Conservation (phyloP, 805 yeast species). For the Lachancea fermentati region DNA sequence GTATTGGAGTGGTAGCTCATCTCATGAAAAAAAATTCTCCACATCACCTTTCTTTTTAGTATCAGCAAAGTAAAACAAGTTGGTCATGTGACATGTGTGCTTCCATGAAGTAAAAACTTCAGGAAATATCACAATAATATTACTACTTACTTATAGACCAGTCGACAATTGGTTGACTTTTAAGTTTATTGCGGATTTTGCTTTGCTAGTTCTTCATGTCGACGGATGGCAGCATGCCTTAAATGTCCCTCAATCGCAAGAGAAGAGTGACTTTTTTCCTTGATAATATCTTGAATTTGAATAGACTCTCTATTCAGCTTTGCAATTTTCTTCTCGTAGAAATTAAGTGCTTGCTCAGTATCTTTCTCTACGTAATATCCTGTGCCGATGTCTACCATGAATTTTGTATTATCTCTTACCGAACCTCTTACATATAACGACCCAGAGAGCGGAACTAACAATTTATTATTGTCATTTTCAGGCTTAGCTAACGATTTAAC, state of each 20-base stretch:
- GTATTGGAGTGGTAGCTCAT: slow-evolving; percentile 5
- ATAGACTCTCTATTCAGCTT: slow-evolving; percentile 69
- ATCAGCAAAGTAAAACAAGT: no score
- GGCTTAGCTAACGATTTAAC: slow-evolving; percentile 47
- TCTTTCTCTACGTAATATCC: slow-evolving; percentile 88
- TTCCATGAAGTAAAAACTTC: slow-evolving; percentile 39
- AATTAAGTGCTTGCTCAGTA: slow-evolving; percentile 57
- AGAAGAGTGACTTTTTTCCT: slow-evolving; percentile 55
- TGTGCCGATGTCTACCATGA: slow-evolving; percentile 91
- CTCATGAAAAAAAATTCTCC: slow-evolving; percentile 13
- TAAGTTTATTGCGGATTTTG: slow-evolving; percentile 2
- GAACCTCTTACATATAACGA: slow-evolving; percentile 88
- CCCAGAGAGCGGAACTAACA: slow-evolving; percentile 83
- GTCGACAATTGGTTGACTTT: slow-evolving; percentile 32
- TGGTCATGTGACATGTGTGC: slow-evolving; percentile 13
- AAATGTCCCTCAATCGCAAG: slow-evolving; percentile 29
- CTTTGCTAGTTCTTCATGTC: slow-evolving; percentile 16
- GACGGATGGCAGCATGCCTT: slow-evolving; percentile 25
- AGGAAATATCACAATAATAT: no score
- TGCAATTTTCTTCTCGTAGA: slow-evolving; percentile 66
- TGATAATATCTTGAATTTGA: slow-evolving; percentile 68
- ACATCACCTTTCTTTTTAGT: background rate
- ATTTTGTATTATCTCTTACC: slow-evolving; percentile 56
- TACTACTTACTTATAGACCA: no score
- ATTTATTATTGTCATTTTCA: slow-evolving; percentile 41